Evolutionary conservation across 345 rosid genomes (phyloP), one percentile per base, ranked within the genome.

Genomic region (Populus ilicifolia): DNA sequence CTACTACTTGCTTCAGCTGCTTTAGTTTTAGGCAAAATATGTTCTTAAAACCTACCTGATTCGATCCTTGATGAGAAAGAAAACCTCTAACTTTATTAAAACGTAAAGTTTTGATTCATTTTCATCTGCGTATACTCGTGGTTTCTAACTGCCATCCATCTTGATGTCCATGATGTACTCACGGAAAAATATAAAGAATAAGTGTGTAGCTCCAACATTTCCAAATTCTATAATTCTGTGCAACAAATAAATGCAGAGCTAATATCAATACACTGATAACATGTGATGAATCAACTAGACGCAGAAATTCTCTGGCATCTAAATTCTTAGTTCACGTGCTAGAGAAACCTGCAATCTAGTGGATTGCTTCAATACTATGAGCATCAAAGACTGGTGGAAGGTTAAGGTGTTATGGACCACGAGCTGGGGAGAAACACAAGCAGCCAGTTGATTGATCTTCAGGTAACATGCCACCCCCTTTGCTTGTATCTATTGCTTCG

Each of bases 381-480:
- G 35, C 2, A 23, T 30, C n/a, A 27, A 67, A 18, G 43, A 67
- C n/a, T 0, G 18, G 41, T 38, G 27, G 23, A 65, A 63, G 18
- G 64, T 1, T 8, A 20, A 21, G 18, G n/a, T 29, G 5, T 75
- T 63, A 82, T 18, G 85, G 85, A 67, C 85, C 85, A 14, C 82
- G 85, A 21, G 68, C 76, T 8, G 62, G 20, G 44, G 52, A 18
- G 59, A 82, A 82, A 67, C 84, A 82, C 69, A 82, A 71, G 63
- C 84, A 82, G 56, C 84, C 81, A n/a, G 77, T 36, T 25, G 82
- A 82, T 72, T 82, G 82, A 69, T 39, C 85, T 71, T 82, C 84
- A 10, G 84, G 84, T 38, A 82, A 78, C 84, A 82, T 82, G 44
- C 84, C 84, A 1, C 84, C 84, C 33, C 84, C 84, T 71, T 78